These are phyloP conservation scores for Pisolithus sp. DNA, from an alignment of 768 basidiomycete species.

Conservation along the genomic window DNA sequence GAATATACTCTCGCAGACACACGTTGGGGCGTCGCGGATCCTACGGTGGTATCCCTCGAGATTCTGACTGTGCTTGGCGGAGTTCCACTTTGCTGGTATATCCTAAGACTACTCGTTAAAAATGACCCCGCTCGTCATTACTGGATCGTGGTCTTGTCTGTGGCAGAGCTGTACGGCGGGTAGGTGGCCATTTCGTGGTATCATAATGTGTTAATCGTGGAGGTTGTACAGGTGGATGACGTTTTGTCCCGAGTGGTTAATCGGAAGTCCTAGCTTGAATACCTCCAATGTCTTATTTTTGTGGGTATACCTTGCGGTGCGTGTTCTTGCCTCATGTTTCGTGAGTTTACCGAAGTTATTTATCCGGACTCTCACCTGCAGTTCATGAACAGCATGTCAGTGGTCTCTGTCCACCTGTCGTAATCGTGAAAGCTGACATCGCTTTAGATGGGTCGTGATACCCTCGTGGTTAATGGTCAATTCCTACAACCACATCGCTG, in stretches of 20 bases:
- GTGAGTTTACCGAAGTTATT: not conserved
- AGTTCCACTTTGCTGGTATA: conserved; percentile 68
- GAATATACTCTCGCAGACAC: conserved; percentile 78
- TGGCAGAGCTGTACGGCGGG: conserved; percentile 75
- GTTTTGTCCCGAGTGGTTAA: conserved; percentile 83
- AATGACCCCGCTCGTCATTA: conserved; percentile 52
- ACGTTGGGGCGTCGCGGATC: conserved; percentile 76
- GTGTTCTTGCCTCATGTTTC: conserved; percentile 21
- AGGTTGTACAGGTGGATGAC: conserved; percentile 67
- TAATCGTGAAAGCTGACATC: not conserved
- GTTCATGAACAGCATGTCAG: conserved; percentile 81
- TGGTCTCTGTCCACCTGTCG: conserved; percentile 2
- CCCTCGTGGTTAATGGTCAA: conserved; percentile 74
- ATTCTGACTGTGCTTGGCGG: conserved; percentile 71
- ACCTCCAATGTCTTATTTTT: conserved; percentile 65
- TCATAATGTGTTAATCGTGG: not conserved
- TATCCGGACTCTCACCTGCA: conserved; percentile 20
- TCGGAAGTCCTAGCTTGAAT: conserved; percentile 63
- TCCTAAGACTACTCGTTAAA: conserved; percentile 57
- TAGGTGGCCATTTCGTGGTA: conserved; percentile 22
- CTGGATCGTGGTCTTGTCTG: conserved; percentile 75
- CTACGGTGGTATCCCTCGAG: conserved; percentile 77
- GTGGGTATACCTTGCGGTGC: conserved; percentile 76
- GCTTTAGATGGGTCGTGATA: conserved; percentile 67
- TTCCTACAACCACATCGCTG: conserved; percentile 66